Evolutionary conservation across 1,284 basidiomycete species (phyloP), one percentile per base, ranked within the genome.

Genomic region (Meripilus lineatus): DNA sequence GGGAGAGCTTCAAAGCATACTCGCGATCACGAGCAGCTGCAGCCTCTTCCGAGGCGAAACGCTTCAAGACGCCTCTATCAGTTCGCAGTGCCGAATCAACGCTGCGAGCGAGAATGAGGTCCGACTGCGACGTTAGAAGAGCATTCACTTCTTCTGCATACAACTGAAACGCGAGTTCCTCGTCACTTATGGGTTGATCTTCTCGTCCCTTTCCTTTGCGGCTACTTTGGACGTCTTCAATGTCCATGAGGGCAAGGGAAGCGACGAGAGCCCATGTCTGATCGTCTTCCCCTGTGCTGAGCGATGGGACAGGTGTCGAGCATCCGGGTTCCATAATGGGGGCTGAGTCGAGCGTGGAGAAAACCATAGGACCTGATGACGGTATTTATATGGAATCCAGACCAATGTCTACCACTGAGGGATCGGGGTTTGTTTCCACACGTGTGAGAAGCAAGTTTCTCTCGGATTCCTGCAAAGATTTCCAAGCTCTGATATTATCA

Each of bases 131-230:
- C 0, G 48, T 54, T 8, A 75, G 54, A 22, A 67, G 53, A 2
- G 55, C 54, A 4, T 59, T 49, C 3, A 73, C 52, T 26, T 69
- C 65, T 15, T 71, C 65, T 1, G 62, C 65, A 46, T 75, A 75
- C 0, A 74, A 42, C 33, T 66, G 58, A 11, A 75, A 56, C 0
- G 79, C 79, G n/a, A 69, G 50, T 40, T 76, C 72, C 41, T 74
- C 69, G 50, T 81, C 77, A 0, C 66, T 59, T 2, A 58, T 52
- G 1, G 59, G 51, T 1, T 50, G 50, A 26, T 52, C 56, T 1
- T 55, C 58, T 22, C 58, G 61, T 2, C 50, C 52, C 51, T 74
- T 73, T n/a, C 69, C 70, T 49, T 74, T 75, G 2, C 58, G 56
- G 1, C 53, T 40, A 15, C 49, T 46, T n/a, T 61, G 54, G 20